These are phyloP conservation scores for Geranium rotundifolium DNA, from an alignment of 345 rosid genomes.

Conservation along the genomic window DNA sequence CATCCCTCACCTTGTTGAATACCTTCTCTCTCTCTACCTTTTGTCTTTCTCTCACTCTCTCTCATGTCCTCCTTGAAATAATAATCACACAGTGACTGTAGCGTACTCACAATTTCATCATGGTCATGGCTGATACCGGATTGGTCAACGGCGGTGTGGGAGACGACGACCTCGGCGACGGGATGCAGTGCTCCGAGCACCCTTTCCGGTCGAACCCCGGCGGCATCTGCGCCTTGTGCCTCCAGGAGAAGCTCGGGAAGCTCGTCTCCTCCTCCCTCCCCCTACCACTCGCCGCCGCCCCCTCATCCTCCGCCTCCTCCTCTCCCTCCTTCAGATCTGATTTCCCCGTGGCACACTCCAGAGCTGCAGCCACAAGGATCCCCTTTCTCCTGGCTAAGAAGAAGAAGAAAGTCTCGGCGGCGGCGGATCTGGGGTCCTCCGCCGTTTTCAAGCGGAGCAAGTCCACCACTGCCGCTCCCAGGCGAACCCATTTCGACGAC, in stretches of 20 bases:
- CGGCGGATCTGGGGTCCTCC: constrained; percentile 22
- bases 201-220: constrained; percentile 75
- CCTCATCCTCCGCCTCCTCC: constrained; percentile 34
- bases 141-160: no score
- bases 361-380: constrained; percentile 12
- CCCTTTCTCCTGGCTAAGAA: constrained; percentile 64
- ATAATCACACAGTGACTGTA: no score
- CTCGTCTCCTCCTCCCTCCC: constrained; percentile 86
- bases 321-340: constrained; percentile 92
- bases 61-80: no score
- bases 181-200: constrained; percentile 73
- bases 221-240: constrained; percentile 98
- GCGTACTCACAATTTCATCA: no score
- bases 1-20: no score
- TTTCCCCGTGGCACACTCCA: constrained; percentile 4
- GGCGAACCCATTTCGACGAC: constrained; percentile 30
- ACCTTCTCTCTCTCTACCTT: no score
- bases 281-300: constrained; percentile 36
- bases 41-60: no score
- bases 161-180: constrained; percentile 68
- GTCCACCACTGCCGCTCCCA: constrained; percentile 41
- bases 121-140: no score
- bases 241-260: constrained; percentile 94
- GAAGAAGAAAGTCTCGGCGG: constrained; percentile 53
- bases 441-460: constrained; percentile 74